phyloP scores from a whole-genome alignment of 106 monocot species.

The Apostasia ramifera region DNA sequence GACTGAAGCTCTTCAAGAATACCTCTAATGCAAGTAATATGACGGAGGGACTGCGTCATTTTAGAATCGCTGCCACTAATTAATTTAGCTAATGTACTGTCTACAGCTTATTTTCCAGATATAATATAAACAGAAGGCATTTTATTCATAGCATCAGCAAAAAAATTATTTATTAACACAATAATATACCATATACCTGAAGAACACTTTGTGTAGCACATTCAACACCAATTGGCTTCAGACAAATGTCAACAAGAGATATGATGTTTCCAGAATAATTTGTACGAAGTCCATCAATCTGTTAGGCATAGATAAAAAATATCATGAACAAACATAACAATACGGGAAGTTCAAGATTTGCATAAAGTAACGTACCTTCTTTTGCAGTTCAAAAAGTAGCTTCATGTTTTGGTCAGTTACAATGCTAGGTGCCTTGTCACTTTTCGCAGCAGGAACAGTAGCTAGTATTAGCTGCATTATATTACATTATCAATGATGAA shows the following conservation, averaged over 20 bases:
- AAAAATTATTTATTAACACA: neutral
- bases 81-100: neutral
- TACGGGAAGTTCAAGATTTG: neutral
- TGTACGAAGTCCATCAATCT: conserved; percentile 80
- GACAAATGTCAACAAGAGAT: conserved; percentile 72
- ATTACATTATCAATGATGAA: neutral
- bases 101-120: neutral
- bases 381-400: conserved; percentile 83
- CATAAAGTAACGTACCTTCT: conserved; percentile 49
- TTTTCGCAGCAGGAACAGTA: conserved; percentile 37
- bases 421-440: conserved; percentile 43
- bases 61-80: neutral
- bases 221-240: conserved; percentile 75
- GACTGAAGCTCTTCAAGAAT: no score
- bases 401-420: conserved; percentile 72
- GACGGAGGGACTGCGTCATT: no score
- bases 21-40: no score
- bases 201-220: conserved; percentile 95
- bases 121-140: neutral
- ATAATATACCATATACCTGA: conserved; percentile 47
- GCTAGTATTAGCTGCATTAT: conserved; percentile 67
- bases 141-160: neutral
- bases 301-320: conserved; percentile 18
- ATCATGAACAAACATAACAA: neutral
- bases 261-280: conserved; percentile 77